Percentiles rank a stretch among this genome's conserved stretches.
Evolutionary conservation across 805 yeast species (phyloP).

Genomic region (Ogataea parapolymorpha): DNA sequence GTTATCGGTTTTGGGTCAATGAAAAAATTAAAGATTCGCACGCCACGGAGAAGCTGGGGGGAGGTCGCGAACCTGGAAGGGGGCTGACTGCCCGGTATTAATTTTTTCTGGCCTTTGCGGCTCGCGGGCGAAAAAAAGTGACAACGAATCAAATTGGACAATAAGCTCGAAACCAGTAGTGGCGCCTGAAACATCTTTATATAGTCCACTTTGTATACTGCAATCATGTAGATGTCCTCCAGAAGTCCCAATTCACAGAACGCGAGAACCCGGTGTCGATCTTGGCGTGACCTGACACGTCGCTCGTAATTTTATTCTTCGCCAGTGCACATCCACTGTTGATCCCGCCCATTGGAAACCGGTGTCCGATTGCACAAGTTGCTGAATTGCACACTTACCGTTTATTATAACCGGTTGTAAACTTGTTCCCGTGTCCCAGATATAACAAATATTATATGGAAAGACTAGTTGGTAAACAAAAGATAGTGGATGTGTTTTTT

Average conservation of each 20-base stretch:
- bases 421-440: constrained; percentile 9
- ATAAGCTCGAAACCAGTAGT: not conserved
- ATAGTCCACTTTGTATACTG: not conserved
- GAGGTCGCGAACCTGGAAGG: constrained; percentile 1
- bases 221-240: too few species aligned
- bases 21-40: constrained; percentile 1
- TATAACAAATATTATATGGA: constrained; percentile 6
- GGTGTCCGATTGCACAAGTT: not conserved
- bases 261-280: not conserved
- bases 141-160: constrained; percentile 22
- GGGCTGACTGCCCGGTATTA: constrained; percentile 5
- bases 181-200: not conserved
- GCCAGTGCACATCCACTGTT: not conserved
- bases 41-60: constrained; percentile 1
- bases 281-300: not conserved
- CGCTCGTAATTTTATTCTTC: not conserved
- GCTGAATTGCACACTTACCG: constrained; percentile 4
- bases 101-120: constrained; percentile 9
- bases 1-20: constrained; percentile 2
- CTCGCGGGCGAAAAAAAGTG: constrained; percentile 19
- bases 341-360: not conserved
- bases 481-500: constrained; percentile 13
- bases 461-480: constrained; percentile 11
- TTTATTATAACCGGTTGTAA: constrained; percentile 10
- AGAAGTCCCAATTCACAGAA: too few species aligned